Evolutionary conservation across 202 grass and related monocot species (phyloP), one percentile per base, ranked within the genome.

Genomic region (Setaria italica): DNA sequence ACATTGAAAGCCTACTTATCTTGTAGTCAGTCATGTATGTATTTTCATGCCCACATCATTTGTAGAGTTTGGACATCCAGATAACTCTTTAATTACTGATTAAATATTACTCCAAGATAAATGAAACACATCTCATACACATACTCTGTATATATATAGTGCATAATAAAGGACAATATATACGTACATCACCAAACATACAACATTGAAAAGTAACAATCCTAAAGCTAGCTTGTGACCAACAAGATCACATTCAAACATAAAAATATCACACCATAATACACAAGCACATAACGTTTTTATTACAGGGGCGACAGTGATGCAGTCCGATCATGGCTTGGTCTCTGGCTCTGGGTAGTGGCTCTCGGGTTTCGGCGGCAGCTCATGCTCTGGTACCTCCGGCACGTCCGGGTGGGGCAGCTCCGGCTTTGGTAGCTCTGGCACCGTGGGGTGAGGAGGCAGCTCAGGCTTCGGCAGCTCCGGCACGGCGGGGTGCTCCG

Each of bases 321-420:
- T 45, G 75, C 48, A 37, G 9, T 6, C 33, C 6, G 43, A 71
- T 89, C 88, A 89, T 64, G 88, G 78, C 65, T 89, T 89, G 63
- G 78, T n/a, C 57, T 86, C 78, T 39, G 72, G 65, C 78, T 63
- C 83, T 1, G 78, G 72, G 57, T 54, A 85, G 72, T 89, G 55
- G 14, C 43, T 12, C 25, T 85, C 72, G 0, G 55, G 46, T 78
- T 89, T 77, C 0, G 72, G 82, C 13, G 87, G 76, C 70, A 49
- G 14, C 19, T 85, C 74, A 19, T 57, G 83, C 74, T 85, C 56
- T 1, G 70, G 70, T 47, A 32, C 4, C 50, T 73, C 56, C 1
- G 72, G 71, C 2, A 53, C 67, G 0, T 6, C 6, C 0, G 69
- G n/a, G 17, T 77, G 72, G 0, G 80, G 73, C 33, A 19, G 1